Evolutionary conservation across 2,329 filamentous ascomycete species (phyloP), one percentile per base, ranked within the genome.

Genomic region (Chalaropsis ovoidea): DNA sequence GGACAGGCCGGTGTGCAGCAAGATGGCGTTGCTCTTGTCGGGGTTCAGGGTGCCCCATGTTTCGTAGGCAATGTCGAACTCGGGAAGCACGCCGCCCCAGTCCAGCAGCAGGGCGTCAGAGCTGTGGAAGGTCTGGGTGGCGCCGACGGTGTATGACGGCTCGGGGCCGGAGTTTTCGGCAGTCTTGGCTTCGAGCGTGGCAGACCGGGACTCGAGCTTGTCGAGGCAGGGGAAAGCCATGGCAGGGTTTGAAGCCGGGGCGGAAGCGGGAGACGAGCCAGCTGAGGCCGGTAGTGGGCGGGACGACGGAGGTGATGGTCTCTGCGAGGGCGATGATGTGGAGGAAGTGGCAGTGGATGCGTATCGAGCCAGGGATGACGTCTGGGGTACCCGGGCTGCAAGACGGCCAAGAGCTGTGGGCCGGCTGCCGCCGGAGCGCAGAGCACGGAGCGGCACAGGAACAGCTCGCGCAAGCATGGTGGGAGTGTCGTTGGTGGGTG

Each of bases 161-260:
- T 99, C 94, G 0, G 93, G 93, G 0, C 93, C 93, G 60, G 85
- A 86, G 17, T 84, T 82, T 61, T 87, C 79, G 31, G 49, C 65
- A 24, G 65, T 66, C 61, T 68, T 67, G 17, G 83, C 81, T 70
- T 83, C 82, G 60, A 97, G 85, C 10, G 80, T 87, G 4, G 88
- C 88, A 0, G 93, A 90, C 69, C 87, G 86, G 43, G 82, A 83
- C 72, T 95, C 91, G 66, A 92, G 80, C 2, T 88, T 90, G 72
- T 96, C 91, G 58, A 96, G 86, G 73, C 91, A 96, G 2, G 91
- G 91, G 71, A 96, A 96, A 0, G 88, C 86, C 80, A 95, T 88
- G 70, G 90, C 87, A 2, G 90, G 89, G 72, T 95, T 95, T 3
- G 88, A 89, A 1, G 84, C 81, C 27, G 70, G 70, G 39, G 68